Base-by-base conservation (phyloP, 148 eudicot species). In the Vaccinium vitisidaea region DNA sequence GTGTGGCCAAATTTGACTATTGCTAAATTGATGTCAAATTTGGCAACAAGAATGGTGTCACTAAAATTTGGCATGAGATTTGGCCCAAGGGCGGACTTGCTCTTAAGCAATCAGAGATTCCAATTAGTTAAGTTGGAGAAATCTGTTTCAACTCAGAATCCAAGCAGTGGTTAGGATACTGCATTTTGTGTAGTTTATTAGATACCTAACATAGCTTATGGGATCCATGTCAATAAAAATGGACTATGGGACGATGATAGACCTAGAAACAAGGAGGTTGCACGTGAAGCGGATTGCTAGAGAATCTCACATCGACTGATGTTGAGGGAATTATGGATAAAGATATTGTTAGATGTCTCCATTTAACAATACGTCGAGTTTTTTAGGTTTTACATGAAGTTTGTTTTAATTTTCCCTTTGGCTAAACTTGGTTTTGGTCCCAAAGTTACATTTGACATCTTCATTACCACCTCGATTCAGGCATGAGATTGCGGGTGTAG, bases 401-500 rank as follows among this genome's bases (percentile, higher is more conserved):
- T 59, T 59, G 2, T 32, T 21, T 59, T n/a, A 6, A 59, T 19
- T 59, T 59, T 59, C 23, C 30, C 25, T 8, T 63, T 63, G 9
- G 69, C 30, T 69, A 30, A 69, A 13, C 18, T 69, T 27, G 74
- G 63, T 52, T 69, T 3, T 30, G 43, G 50, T 76, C 80, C 58
- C 8, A 9, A 5, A n/a, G 8, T n/a, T 49, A 49, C 53, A n/a
- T 49, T 52, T 49, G 80, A 5, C 11, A 9, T 39, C 27, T 76
- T 23, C 27, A 76, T 75, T 23, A 15, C 36, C 63, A 23, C 32
- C 43, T 78, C 46, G 27, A 78, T 78, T 54, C 80, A 88, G 88
- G 75, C 90, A 88, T 53, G 90, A 88, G 85, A 84, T 88, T 55
- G 88, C 69, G 8, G 90, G 90, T 19, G 81, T 88, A 15, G 90